Conservation (phyloP, 1,284 basidiomycete genomes). For the Phellinidium pouzarii region DNA sequence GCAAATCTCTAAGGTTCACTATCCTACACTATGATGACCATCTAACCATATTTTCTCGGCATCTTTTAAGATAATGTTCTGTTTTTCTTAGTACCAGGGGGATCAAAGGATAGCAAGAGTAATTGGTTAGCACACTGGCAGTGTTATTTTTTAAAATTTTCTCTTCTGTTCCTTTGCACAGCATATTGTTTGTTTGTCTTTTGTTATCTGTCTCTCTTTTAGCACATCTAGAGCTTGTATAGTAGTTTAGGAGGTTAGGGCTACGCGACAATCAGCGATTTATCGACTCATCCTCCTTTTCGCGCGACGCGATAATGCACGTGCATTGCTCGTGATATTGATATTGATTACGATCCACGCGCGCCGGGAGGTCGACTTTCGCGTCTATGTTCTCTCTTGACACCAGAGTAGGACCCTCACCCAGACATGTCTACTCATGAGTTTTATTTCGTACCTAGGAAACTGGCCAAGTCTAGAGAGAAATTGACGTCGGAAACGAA, state of each 20-base stretch:
- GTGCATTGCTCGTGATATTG: too few species aligned
- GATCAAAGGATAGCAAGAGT: neutral
- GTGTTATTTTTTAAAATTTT: neutral
- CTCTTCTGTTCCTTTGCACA: too few species aligned
- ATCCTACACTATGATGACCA: neutral
- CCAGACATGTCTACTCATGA: conserved; percentile 2
- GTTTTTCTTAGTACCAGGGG: neutral
- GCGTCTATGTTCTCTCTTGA: neutral
- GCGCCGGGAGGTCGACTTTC: neutral
- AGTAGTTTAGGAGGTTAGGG: too few species aligned
- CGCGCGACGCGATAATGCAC: too few species aligned
- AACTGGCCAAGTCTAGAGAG: neutral
- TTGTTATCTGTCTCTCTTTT: too few species aligned
- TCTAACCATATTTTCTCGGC: neutral
- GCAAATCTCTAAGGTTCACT: neutral
- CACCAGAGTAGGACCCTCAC: neutral
- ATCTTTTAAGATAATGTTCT: neutral
- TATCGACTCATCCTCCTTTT: too few species aligned
- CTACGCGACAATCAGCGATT: too few species aligned
- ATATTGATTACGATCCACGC: too few species aligned
- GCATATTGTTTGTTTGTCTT: too few species aligned
- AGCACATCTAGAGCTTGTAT: too few species aligned
- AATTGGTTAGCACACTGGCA: neutral
- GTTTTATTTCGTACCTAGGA: conserved; percentile 16
- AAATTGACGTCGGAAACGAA: neutral